Conservation (phyloP, 2,329 filamentous ascomycete species). For the Curvularia verruculosa region DNA sequence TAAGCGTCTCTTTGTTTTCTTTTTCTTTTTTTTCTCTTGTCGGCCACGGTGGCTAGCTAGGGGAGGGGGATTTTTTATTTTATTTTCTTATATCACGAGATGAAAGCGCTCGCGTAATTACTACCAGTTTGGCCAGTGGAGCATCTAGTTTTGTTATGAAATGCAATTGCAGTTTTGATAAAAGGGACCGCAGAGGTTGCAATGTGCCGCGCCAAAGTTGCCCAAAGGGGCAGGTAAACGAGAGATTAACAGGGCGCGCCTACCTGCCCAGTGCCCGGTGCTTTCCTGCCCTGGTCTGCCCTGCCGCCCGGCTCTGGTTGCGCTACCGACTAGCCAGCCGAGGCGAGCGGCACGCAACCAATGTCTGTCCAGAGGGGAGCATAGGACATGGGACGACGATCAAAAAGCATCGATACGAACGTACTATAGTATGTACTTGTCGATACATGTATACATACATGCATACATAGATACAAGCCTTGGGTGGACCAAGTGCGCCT, state of each 20-base stretch:
- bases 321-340: too few relatives aligned
- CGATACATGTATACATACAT: too few relatives aligned
- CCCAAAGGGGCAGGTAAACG: conserved; percentile 23
- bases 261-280: too few relatives aligned
- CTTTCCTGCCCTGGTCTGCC: too few relatives aligned
- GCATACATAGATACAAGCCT: too few relatives aligned
- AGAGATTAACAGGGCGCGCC: conserved; percentile 37
- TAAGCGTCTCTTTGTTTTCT: conserved; percentile 31
- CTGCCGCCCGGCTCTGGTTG: too few relatives aligned
- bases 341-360: too few relatives aligned
- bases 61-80: conserved; percentile 21
- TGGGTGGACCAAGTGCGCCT: too few relatives aligned
- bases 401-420: too few relatives aligned
- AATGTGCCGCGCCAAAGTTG: conserved; percentile 1
- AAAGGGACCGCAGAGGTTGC: not conserved
- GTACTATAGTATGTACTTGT: too few relatives aligned
- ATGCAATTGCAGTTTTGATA: not conserved
- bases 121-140: not conserved
- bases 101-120: conserved; percentile 16
- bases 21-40: conserved; percentile 33
- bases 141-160: not conserved
- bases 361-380: too few relatives aligned
- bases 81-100: conserved; percentile 24
- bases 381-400: too few relatives aligned
- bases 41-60: conserved; percentile 30